phyloP scores from a whole-genome alignment of 2,329 filamentous ascomycete species.

The Talaromyces sp. region DNA sequence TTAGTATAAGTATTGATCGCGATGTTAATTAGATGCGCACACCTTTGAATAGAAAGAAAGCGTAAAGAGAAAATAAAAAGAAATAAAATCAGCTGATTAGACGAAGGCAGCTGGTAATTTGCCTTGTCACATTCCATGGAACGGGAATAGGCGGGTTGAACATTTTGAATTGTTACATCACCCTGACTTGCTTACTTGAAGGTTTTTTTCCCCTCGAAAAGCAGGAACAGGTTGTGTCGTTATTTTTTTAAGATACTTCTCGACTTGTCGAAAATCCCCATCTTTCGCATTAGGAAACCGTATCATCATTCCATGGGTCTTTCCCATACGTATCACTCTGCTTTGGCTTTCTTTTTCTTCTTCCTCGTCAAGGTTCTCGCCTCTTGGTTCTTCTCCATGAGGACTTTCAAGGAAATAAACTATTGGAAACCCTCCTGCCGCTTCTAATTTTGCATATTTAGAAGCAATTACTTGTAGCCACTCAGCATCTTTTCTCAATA shows the following conservation, averaged over 20 bases:
- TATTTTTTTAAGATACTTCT: background rate
- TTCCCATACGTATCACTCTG: background rate
- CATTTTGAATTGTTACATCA: background rate
- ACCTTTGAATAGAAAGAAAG: too few relatives aligned
- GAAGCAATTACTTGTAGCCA: slow-evolving; percentile 6
- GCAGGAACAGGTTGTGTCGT: background rate
- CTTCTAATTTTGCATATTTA: slow-evolving; percentile 4
- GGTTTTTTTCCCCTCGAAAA: background rate
- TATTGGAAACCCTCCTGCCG: background rate
- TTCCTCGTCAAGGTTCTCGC: background rate
- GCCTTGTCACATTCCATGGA: background rate
- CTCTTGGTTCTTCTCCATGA: background rate
- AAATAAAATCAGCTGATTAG: background rate
- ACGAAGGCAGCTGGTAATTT: background rate
- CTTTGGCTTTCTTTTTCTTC: background rate
- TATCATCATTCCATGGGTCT: slow-evolving; percentile 12
- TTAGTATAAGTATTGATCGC: background rate
- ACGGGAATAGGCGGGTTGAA: background rate
- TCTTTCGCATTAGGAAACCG: slow-evolving; percentile 2
- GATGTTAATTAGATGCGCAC: background rate
- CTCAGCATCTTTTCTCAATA: background rate
- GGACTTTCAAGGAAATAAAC: slow-evolving; percentile 9
- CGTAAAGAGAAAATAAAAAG: too few relatives aligned
- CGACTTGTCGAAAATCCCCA: slow-evolving; percentile 1
- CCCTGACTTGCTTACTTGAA: background rate